These are phyloP conservation scores for Eucalyptus regnans DNA, from an alignment of 345 rosid species.

Conservation along the genomic window DNA sequence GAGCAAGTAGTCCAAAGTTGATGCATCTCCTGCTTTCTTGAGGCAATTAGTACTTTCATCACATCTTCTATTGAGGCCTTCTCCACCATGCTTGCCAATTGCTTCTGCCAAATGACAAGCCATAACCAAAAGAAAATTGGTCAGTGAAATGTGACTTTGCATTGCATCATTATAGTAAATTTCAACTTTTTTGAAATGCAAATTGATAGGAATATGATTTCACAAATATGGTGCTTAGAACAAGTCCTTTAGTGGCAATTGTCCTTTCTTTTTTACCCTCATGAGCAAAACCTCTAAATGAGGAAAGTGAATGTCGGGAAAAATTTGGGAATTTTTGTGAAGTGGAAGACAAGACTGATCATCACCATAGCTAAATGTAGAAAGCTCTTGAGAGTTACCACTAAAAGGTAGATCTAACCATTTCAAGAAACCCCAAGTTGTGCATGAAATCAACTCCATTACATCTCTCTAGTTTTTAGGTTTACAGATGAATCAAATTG, in stretches of 20 bases:
- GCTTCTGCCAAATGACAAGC: constrained; percentile 47
- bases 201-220: background rate
- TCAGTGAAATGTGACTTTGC: background rate
- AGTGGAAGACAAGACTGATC: background rate
- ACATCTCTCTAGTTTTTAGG: background rate
- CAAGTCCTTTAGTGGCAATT: background rate
- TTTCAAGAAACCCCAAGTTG: background rate
- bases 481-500: background rate
- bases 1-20: constrained; percentile 97
- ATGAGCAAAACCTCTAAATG: constrained; percentile 24
- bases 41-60: constrained; percentile 92
- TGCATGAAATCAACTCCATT: background rate
- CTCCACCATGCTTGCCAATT: constrained; percentile 87
- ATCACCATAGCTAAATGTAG: background rate
- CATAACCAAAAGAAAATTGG: background rate
- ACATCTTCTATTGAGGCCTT: constrained; percentile 98
- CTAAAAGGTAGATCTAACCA: background rate
- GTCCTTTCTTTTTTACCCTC: background rate
- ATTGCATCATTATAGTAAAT: background rate
- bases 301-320: constrained; percentile 33
- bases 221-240: background rate
- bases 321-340: background rate
- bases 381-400: constrained; percentile 8
- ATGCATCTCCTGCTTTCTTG: constrained; percentile 95
- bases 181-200: background rate